A percentile compares a stretch with the other conserved stretches of the same genome.
These are phyloP conservation scores for Pythium sp. DNA, from an alignment of 352 stramenopile species.

Conservation along the genomic window DNA sequence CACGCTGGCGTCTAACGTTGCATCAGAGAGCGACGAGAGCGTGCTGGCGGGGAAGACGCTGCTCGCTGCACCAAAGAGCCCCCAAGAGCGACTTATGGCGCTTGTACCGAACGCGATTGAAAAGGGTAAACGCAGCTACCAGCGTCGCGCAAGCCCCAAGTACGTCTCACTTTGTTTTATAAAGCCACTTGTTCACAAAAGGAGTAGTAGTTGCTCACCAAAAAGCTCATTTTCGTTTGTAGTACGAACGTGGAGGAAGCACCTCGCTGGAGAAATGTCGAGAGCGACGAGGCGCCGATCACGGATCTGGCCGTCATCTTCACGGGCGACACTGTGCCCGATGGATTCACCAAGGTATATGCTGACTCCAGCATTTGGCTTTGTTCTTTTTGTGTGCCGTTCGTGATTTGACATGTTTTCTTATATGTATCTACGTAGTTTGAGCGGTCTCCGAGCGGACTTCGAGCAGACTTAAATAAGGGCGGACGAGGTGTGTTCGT, in stretches of 20 bases:
- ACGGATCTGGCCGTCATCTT: conserved; percentile 79
- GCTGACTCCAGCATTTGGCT: neutral
- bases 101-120: conserved; percentile 44
- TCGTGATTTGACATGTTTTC: neutral
- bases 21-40: conserved; percentile 2
- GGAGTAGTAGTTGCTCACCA: neutral
- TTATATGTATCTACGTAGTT: conserved; percentile 30
- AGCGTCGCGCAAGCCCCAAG: conserved; percentile 32
- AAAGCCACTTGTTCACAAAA: neutral
- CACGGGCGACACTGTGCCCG: conserved; percentile 63
- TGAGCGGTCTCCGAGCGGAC: conserved; percentile 66
- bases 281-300: conserved; percentile 50
- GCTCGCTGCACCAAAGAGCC: conserved; percentile 42
- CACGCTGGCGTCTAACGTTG: conserved; percentile 8
- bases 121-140: conserved; percentile 42
- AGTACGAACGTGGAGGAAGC: conserved; percentile 7
- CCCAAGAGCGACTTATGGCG: conserved; percentile 46
- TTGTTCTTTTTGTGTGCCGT: neutral
- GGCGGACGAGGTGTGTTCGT: conserved; percentile 74
- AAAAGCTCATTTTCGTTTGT: neutral
- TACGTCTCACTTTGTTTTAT: neutral
- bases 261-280: conserved; percentile 47
- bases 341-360: conserved; percentile 69
- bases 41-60: conserved; percentile 11
- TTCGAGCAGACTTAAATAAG: conserved; percentile 80